A percentile compares a stretch with the other conserved stretches of the same genome.
These are phyloP conservation scores for Corymbia maculata DNA, from an alignment of 345 rosid species.

Conservation along the genomic window DNA sequence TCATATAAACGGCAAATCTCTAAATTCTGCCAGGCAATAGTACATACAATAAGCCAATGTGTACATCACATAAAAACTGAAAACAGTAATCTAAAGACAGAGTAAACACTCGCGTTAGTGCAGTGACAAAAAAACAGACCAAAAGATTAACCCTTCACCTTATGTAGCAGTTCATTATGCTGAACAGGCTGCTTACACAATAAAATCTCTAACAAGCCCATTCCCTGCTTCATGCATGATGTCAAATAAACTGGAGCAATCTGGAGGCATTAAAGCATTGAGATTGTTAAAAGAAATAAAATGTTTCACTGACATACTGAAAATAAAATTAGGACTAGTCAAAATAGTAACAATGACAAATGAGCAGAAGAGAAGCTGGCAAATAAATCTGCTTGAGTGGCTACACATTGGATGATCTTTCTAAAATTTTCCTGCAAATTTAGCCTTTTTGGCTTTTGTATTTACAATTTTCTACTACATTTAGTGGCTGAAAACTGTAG, in stretches of 20 bases:
- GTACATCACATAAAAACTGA: neutral
- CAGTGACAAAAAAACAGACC: neutral
- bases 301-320: neutral
- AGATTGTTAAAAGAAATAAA: neutral
- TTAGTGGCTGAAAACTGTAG: neutral
- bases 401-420: neutral
- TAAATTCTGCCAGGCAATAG: constrained; percentile 41
- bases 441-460: neutral
- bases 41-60: neutral
- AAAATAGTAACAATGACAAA: neutral
- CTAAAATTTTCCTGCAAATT: neutral
- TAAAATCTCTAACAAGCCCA: constrained; percentile 67
- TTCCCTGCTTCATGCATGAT: constrained; percentile 82
- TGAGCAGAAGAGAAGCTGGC: neutral
- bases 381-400: neutral
- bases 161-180: constrained; percentile 50
- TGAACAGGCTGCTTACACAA: constrained; percentile 72
- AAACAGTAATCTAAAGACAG: neutral
- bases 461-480: neutral
- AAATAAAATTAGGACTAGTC: neutral
- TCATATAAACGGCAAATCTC: constrained; percentile 90
- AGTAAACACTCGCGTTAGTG: neutral
- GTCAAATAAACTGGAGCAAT: constrained; percentile 86
- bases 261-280: constrained; percentile 20
- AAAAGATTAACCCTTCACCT: constrained; percentile 31